phyloP scores from a whole-genome alignment of 208 protist genomes.

The Trypanosoma rangeli region DNA sequence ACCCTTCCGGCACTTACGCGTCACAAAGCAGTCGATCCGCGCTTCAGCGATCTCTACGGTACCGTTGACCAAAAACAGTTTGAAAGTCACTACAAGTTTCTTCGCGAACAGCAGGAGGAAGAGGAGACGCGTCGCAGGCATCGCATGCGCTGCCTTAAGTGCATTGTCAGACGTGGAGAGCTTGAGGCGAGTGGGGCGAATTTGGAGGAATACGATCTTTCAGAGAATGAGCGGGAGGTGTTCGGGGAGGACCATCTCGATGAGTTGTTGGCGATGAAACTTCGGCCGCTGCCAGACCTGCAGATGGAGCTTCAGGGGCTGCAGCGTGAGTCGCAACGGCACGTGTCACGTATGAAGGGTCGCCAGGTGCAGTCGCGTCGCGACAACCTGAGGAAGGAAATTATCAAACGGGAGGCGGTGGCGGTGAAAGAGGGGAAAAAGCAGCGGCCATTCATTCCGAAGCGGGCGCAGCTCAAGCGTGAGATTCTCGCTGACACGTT shows the following conservation, averaged over 20 bases:
- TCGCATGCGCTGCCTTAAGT: slow-evolving; percentile 69
- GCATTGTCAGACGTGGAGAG: slow-evolving; percentile 63
- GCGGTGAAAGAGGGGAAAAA: slow-evolving; percentile 76
- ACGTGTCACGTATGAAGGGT: slow-evolving; percentile 47
- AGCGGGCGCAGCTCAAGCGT: slow-evolving; percentile 70
- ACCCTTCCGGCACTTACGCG: slow-evolving; percentile 3
- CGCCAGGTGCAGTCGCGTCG: slow-evolving; percentile 39
- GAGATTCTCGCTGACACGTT: slow-evolving; percentile 73
- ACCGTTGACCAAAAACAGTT: slow-evolving; percentile 49
- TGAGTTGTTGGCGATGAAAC: slow-evolving; percentile 58
- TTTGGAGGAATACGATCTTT: slow-evolving; percentile 79
- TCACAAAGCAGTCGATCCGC: slow-evolving; percentile 55
- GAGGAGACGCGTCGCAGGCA: slow-evolving; percentile 67
- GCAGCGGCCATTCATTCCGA: slow-evolving; percentile 75
- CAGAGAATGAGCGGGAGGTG: slow-evolving; percentile 72
- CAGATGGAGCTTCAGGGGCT: slow-evolving; percentile 61
- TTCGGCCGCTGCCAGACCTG: slow-evolving; percentile 49
- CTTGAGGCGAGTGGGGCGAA: slow-evolving; percentile 66
- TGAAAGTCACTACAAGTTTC: slow-evolving; percentile 80
- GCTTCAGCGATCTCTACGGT: slow-evolving; percentile 77
- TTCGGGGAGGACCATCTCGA: slow-evolving; percentile 71
- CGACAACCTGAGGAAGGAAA: slow-evolving; percentile 40
- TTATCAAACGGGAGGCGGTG: slow-evolving; percentile 71
- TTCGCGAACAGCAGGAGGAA: slow-evolving; percentile 66
- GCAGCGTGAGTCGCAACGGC: slow-evolving; percentile 69